Base-by-base conservation (phyloP, 345 rosid genomes). In the Isatis tinctoria region DNA sequence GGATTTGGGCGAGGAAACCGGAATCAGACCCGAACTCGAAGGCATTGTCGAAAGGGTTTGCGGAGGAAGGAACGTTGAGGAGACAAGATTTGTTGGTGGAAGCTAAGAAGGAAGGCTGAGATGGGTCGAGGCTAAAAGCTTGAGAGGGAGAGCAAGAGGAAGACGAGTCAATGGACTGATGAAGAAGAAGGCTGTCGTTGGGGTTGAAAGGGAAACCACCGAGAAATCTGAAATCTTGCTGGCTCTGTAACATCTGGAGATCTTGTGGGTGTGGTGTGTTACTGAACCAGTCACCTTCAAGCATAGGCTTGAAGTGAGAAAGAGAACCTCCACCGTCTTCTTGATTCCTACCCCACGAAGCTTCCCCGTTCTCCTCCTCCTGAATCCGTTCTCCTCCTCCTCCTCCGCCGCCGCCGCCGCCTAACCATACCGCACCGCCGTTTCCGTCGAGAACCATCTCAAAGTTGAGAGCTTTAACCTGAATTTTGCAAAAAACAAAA, bases 121-220 rank as follows among this genome's bases (percentile, higher is more conserved):
- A 80, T 0, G 86, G 86, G 82, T 86, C 86, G 26, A 86, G 86
- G 73, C 57, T 52, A 69, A 86, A 84, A 17, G 87, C 78, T 44
- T 80, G 89, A 9, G 96, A 84, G 2, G 90, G 93, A 66, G 93
- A 86, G 49, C 87, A 88, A 54, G 89, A 85, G 53, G 90, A 81
- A 27, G 93, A 88, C 0, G 93, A 83, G 78, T 90, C 91, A 22
- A 90, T 60, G 0, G 81, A 77, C 17, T 83, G 90, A 1, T 79
- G 85, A 73, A 81, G 85, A 59, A 82, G 79, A 60, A 80, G 77
- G 65, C 60, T 80, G 7, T 83, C 86, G 36, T 75, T 67, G 10
- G 83, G 81, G 41, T 76, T 79, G 4, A 84, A 72, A 70, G 73
- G 78, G 39, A 78, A 83, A 18, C 74, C 81, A 58, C 74, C 53